phyloP scores from a whole-genome alignment of 176 grass and related monocot genomes.

The Avena sativa region DNA sequence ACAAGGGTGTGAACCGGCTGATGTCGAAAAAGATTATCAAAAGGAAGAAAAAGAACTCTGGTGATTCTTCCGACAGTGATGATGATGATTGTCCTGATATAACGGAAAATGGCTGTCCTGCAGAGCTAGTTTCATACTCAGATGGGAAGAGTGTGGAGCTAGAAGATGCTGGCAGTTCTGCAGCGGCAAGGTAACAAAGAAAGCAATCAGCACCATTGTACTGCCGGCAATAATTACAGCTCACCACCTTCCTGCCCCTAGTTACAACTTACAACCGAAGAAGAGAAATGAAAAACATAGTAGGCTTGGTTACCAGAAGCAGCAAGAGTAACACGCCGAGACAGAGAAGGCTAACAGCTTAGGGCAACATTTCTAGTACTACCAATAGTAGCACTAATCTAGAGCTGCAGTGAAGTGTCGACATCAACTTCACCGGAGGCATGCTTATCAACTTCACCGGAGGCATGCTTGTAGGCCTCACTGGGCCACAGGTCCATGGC shows the following conservation, averaged over 20 bases:
- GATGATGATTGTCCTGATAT: slow-evolving; percentile 38
- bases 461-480: slow-evolving; percentile 44
- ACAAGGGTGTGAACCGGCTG: slow-evolving; percentile 58
- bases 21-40: slow-evolving; percentile 70
- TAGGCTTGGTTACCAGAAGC: slow-evolving; percentile 49
- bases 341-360: slow-evolving; percentile 41
- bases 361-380: slow-evolving; percentile 47
- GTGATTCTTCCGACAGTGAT: slow-evolving; percentile 4
- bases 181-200: slow-evolving; percentile 41
- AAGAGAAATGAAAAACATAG: slow-evolving; percentile 51
- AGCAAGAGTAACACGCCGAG: slow-evolving; percentile 34
- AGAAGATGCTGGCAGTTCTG: slow-evolving; percentile 53
- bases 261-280: slow-evolving; percentile 40
- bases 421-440: slow-evolving; percentile 58
- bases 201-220: slow-evolving; percentile 48
- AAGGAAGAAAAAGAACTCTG: slow-evolving; percentile 60
- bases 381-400: slow-evolving; percentile 42
- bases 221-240: slow-evolving; percentile 70
- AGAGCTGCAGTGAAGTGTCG: slow-evolving; percentile 88
- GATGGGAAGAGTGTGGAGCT: slow-evolving; percentile 38
- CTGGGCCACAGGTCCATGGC: slow-evolving; percentile 51
- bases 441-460: slow-evolving; percentile 55
- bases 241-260: slow-evolving; percentile 38
- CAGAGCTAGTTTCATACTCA: slow-evolving; percentile 46
- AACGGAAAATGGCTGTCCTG: slow-evolving; percentile 55